Base-by-base conservation (phyloP, 306 rosid species). In the Boehmeria nivea region DNA sequence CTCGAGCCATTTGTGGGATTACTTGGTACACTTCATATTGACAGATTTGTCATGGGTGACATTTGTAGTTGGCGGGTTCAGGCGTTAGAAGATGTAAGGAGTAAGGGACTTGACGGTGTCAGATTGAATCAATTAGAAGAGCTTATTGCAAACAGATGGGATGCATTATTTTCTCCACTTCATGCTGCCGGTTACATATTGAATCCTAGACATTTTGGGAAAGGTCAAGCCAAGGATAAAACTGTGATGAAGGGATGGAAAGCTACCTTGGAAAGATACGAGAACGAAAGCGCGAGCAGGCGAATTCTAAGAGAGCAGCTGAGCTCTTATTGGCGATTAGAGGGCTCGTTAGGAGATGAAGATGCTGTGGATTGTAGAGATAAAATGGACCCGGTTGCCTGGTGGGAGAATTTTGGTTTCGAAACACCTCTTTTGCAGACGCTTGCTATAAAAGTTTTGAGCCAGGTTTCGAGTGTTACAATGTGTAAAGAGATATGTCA, bases 341-440 rank as follows among this genome's bases (percentile, higher is more conserved):
- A 75, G 37, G 82, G 82, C 40, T 70, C 81, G 20, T 73, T 76
- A 23, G 71, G 72, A 50, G 76, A 82, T 58, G 86, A 74, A 54
- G 76, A 75, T 72, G 75, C 55, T 47, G 72, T 76, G 57, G 78
- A 64, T 65, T 76, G 69, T 62, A 63, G 65, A 12, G 70, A 61
- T 42, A 72, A 84, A 66, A 70, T 84, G 76, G 83, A 75, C 60
- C 77, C 77, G 25, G 67, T 75, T 43, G 64, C 80, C 66, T 75
- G 75, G 71, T 83, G 85, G 85, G 85, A 78, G 74, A 82, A 82
- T 64, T 70, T 80, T 53, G 85, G 85, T 28, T 70, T 67, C 12
- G 70, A 78, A 57, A 59, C 78, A 37, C 73, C 75, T 37, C 69
- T 66, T 51, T 68, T 74, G 49, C 82, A 72, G 50, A 75, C 89